phyloP scores from a whole-genome alignment of 1,284 basidiomycete species.

The Stereum hirsutum region DNA sequence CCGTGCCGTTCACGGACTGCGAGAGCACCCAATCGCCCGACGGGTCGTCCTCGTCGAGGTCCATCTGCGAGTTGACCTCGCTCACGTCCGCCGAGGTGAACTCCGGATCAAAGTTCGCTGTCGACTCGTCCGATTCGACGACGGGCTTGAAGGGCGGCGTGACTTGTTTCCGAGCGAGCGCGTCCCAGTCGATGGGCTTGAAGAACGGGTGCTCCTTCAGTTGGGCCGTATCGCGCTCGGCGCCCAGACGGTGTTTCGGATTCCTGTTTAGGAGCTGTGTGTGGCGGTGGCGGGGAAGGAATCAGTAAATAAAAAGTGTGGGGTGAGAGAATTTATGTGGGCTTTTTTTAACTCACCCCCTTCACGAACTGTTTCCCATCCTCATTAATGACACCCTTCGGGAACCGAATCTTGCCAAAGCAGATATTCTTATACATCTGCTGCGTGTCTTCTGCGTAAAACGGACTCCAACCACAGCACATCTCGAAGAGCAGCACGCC shows the following conservation, averaged over 20 bases:
- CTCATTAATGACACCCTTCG: slow-evolving; percentile 93
- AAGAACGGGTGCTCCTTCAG: slow-evolving; percentile 98
- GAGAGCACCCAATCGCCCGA: slow-evolving; percentile 63
- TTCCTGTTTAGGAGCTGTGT: slow-evolving; percentile 91
- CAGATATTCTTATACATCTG: slow-evolving; percentile 99
- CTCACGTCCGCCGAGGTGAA: slow-evolving; percentile 86
- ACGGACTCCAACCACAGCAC: slow-evolving; percentile 99
- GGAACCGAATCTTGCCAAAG: slow-evolving; percentile 98
- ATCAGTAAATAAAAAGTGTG: not conserved
- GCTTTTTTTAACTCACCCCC: slow-evolving; percentile 85
- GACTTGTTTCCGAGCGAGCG: slow-evolving; percentile 82
- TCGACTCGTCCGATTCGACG: slow-evolving; percentile 97
- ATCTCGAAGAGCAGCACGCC: slow-evolving; percentile 93
- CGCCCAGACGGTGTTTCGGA: slow-evolving; percentile 93
- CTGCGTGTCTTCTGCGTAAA: slow-evolving; percentile 99
- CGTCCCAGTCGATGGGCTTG: slow-evolving; percentile 83
- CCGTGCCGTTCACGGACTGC: slow-evolving; percentile 27
- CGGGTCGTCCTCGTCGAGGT: slow-evolving; percentile 67
- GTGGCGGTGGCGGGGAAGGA: not conserved
- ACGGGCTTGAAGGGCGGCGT: slow-evolving; percentile 97
- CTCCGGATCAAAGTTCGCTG: slow-evolving; percentile 96
- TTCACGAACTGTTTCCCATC: slow-evolving; percentile 99
- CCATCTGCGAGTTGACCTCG: slow-evolving; percentile 56
- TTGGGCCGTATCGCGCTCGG: slow-evolving; percentile 85
- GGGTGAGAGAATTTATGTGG: too few species aligned